These are phyloP conservation scores for Candida rishiriensis DNA, from an alignment of 805 yeast species.

Conservation along the genomic window DNA sequence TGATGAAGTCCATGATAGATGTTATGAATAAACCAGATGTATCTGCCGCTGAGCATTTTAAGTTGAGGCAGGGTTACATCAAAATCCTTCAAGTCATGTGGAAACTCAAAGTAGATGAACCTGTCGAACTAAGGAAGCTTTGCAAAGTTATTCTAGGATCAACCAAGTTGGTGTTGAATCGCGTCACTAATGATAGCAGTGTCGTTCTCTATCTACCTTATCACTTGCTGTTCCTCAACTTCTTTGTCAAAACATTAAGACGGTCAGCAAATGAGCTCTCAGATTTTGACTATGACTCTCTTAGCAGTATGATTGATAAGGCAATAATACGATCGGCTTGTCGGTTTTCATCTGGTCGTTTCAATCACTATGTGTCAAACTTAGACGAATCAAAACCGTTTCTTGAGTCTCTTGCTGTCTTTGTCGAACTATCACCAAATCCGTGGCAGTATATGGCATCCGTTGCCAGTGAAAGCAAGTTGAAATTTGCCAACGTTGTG, in stretches of 20 bases:
- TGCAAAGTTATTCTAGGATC: conserved; percentile 14
- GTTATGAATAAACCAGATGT: conserved; percentile 3
- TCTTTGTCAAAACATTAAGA: conserved; percentile 15
- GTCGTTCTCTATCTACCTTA: conserved; percentile 20
- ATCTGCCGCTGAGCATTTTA: conserved; percentile 2
- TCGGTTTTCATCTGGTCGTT: conserved; percentile 11
- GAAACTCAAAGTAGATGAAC: conserved; percentile 12
- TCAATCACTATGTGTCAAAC: conserved; percentile 11
- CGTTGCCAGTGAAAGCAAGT: conserved; percentile 4
- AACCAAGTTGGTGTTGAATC: conserved; percentile 7
- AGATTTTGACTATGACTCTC: conserved; percentile 3
- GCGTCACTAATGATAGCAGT: conserved; percentile 4
- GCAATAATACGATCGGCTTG: conserved; percentile 15
- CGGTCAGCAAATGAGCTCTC: conserved; percentile 1
- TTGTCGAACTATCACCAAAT: conserved; percentile 15
- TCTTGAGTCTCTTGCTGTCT: conserved; percentile 22
- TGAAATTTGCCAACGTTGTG: conserved; percentile 18
- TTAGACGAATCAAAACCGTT: conserved; percentile 4
- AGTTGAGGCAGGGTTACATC: conserved; percentile 22
- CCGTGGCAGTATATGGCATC: conserved; percentile 25
- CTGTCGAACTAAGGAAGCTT: conserved; percentile 9
- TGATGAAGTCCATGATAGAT: conserved; percentile 7
- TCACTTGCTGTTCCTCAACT: conserved; percentile 14
- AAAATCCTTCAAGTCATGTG: conserved; percentile 22
- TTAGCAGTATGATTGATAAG: conserved; percentile 5